These are phyloP conservation scores for Rhynchosporium secalis DNA, from an alignment of 2,329 filamentous ascomycete species.

Conservation along the genomic window DNA sequence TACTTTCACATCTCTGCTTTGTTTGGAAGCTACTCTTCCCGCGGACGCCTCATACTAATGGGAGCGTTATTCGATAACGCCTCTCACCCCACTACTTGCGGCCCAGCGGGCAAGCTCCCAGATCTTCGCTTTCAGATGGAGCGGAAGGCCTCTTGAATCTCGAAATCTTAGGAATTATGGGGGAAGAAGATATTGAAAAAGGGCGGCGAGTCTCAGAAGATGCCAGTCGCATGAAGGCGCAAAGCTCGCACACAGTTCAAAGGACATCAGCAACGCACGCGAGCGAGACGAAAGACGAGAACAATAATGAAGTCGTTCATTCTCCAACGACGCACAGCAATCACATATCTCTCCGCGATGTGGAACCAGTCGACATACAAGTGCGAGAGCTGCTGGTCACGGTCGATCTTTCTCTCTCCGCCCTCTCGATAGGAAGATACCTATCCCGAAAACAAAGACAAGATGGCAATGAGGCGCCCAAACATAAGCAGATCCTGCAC, in stretches of 20 bases:
- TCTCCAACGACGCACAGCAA: conserved; percentile 31
- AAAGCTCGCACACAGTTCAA: background rate
- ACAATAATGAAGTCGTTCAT: conserved; percentile 1
- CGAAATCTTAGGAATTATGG: background rate
- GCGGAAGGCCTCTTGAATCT: conserved; percentile 1
- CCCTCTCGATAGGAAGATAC: conserved; percentile 46
- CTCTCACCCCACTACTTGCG: background rate
- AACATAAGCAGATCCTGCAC: conserved; percentile 56
- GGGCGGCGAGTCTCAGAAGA: background rate
- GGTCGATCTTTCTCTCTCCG: conserved; percentile 59
- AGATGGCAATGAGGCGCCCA: conserved; percentile 41
- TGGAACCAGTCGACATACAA: conserved; percentile 55
- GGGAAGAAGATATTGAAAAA: conserved; percentile 1
- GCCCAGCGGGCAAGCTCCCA: background rate
- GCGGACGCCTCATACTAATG: background rate
- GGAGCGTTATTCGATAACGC: background rate
- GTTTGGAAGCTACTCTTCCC: background rate
- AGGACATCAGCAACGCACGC: conserved; percentile 2
- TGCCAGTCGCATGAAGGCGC: background rate
- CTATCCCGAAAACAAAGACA: conserved; percentile 36
- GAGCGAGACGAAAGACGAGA: conserved; percentile 1
- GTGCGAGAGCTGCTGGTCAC: conserved; percentile 56
- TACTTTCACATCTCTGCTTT: conserved; percentile 3
- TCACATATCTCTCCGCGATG: conserved; percentile 45
- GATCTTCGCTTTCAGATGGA: background rate